Evolutionary conservation across 2,329 filamentous ascomycete species (phyloP), one percentile per base, ranked within the genome.

Genomic region (Niveomyces coronatus): DNA sequence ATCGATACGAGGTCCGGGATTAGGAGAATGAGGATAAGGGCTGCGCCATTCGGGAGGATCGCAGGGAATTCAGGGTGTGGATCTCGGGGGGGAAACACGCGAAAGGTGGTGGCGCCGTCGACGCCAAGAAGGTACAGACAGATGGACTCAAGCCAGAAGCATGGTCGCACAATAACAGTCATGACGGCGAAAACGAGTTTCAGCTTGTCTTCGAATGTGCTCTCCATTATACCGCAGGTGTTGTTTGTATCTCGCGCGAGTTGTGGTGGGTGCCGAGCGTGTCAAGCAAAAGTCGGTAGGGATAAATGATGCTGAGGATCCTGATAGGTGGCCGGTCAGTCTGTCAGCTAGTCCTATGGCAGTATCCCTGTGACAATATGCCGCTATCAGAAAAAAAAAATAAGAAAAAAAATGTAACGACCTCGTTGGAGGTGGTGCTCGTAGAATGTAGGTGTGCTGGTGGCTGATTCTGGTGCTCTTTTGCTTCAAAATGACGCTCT

Each of bases 41-140:
- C 32, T 13, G 26, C 9, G 4, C 32, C 22, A 14, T 35, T 26
- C 9, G 32, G 15, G 32, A 26, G 15, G 22, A 35, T 26, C 11
- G 15, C 15, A 16, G 32, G 32, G 22, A 17, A 35, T n/a, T 18
- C 32, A 11, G 15, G 20, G 22, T 35, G 32, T 18, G 32, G 20
- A 19, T 26, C 32, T 17, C 14, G 32, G 3, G 9, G 10, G n/a
- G 22, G 20, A 17, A 26, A 17, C 32, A 35, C 13, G 32, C 32
- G 32, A 35, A 35, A 35, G 14, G 32, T 26, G 32, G 15, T 35
- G 18, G 20, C 20, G 22, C 18, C 15, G 32, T 35, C n/a, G 22
- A 35, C 18, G 15, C 22, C 4, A 23, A 35, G 32, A 19, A 35
- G 22, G 32, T 18, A n/a, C 13, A 35, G 22, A 23, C 32, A 35